Evolutionary conservation across 805 yeast genomes (phyloP), one percentile per base, ranked within the genome.

Genomic region (Pichia ethanolica): DNA sequence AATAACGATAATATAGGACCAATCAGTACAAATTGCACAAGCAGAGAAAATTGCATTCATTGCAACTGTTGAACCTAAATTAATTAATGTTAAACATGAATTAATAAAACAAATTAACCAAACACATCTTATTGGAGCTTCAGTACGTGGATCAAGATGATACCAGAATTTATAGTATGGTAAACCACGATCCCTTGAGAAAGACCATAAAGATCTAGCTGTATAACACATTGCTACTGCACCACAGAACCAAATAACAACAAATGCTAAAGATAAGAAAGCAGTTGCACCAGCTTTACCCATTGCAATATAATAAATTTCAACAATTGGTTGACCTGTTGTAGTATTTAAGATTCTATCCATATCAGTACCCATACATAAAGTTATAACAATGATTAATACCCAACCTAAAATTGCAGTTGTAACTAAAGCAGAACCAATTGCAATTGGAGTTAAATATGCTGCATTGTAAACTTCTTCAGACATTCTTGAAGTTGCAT

Each of bases 401-500:
- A 70, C 60, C 74, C 78, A 76, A 25, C 82, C 82, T 37, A 76
- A 57, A 36, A 73, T 49, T 59, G 78, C 74, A 45, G 81, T 76
- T 5, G 72, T 70, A 11, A 71, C 59, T 45, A 78, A 70, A 20
- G 83, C 80, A 10, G 77, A 68, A 7, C 79, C 70, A 46, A 81
- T 80, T 9, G 86, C 86, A 51, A 74, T 61, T 20, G 86, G 86
- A 8, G 82, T 78, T 34, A 74, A 69, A 49, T 65, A 68, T 12
- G 77, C 77, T 20, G 86, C 83, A 51, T 74, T 70, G 49, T 71
- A 68, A 50, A 79, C 74, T 59, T 77, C 81, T 59, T 77, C 82
- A 5, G 78, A 68, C 72, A 77, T 74, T 65, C 78, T 76, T 42
- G 78, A 71, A 35, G 77, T 73, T 28, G 80, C 75, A 61, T 77